Base-by-base conservation (phyloP, 768 basidiomycete species). In the Postia placenta region DNA sequence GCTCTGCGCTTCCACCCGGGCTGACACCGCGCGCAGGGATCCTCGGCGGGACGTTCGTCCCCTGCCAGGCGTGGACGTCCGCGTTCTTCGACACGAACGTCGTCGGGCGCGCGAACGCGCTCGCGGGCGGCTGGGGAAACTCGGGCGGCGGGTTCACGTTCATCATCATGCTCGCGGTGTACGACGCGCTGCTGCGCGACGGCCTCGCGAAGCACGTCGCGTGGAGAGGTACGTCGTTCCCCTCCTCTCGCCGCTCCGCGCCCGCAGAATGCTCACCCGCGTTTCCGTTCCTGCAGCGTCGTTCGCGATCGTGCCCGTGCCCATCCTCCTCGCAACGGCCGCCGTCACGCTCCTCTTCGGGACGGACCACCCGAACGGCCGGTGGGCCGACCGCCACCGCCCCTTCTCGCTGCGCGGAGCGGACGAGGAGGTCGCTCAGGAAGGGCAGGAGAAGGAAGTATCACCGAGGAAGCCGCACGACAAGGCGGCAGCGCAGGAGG, bases 51-150 rank as follows among this genome's bases (percentile, higher is more conserved):
- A 77, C 79, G 1, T 83, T 84, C 50, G 78, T 83, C 1, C 72
- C 80, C 3, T 80, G 79, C 51, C 75, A 80, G 47, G 74, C 75
- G 2, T 80, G 81, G 78, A 79, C 80, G 7, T 79, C 81, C 0
- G 65, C 64, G 2, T 81, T 83, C 63, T 83, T 78, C 59, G 78
- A 81, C 60, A 80, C 74, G 39, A 61, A 62, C 40, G 58, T 69
- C 27, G 74, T 75, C 15, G 74, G 74, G 3, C 63, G 62, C 0
- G 76, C 79, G 0, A 81, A 80, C 55, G 79, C 77, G 0, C 58
- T 83, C 1, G 74, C 73, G 4, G 80, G 67, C 5, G 80, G 80
- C 0, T 81, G 77, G 76, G 80, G 80, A 41, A 67, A 73, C 54
- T 47, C 58, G 27, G 67, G 62, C 17, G 68, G 75, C 3, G 78